Evolutionary conservation across 2,329 filamentous ascomycete genomes (phyloP).

Genomic region (Zarea fungicola): DNA sequence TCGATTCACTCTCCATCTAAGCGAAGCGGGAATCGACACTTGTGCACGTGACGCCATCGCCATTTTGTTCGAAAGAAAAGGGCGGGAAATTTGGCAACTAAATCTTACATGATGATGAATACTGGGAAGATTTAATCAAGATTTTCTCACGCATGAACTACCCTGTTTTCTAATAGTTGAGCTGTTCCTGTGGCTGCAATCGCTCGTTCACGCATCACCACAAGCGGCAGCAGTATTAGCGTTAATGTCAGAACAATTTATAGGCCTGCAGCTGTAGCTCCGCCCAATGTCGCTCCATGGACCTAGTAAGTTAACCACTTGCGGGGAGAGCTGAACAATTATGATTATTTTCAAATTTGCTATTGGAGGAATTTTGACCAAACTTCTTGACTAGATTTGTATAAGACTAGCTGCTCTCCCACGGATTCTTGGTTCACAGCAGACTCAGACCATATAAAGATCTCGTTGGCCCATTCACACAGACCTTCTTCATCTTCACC

Average conservation of each 20-base stretch:
- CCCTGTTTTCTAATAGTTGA: neutral
- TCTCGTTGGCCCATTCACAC: neutral
- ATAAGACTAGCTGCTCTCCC: neutral
- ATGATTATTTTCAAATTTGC: neutral
- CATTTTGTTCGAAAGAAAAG: too few relatives aligned
- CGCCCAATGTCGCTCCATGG: neutral
- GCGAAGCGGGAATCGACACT: neutral
- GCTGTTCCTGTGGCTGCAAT: neutral
- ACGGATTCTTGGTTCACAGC: neutral
- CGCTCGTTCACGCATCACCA: neutral
- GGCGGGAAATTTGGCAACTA: too few relatives aligned
- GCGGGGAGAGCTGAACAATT: neutral
- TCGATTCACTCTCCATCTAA: neutral
- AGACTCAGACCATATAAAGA: neutral
- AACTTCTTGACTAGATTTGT: neutral
- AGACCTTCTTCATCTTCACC: neutral
- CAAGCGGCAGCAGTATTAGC: neutral
- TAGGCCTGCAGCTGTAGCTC: neutral
- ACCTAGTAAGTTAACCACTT: neutral
- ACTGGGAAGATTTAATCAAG: neutral
- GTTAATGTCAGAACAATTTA: neutral
- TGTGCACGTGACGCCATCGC: conserved; percentile 10
- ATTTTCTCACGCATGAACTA: neutral
- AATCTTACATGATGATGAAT: too few relatives aligned
- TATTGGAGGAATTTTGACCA: neutral